A percentile compares a stretch with the other conserved stretches of the same genome.
Evolutionary conservation across 345 rosid genomes (phyloP).

Genomic region (Cardamine resedifolia): DNA sequence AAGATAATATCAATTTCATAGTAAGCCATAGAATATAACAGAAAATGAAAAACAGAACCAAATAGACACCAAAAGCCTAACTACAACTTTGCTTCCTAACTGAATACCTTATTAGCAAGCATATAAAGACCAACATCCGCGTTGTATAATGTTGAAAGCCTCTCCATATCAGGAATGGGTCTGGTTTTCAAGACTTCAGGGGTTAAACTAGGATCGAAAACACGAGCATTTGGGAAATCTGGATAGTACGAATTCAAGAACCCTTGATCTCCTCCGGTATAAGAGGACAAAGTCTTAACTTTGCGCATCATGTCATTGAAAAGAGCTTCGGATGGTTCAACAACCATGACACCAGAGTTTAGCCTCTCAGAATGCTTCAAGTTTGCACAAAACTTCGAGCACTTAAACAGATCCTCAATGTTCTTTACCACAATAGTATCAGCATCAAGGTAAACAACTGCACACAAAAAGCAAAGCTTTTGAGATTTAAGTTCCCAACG

Average conservation of each 20-base stretch:
- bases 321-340: slow-evolving; percentile 78
- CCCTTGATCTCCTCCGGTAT: slow-evolving; percentile 97
- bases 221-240: slow-evolving; percentile 77
- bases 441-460: slow-evolving; percentile 94
- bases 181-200: slow-evolving; percentile 55
- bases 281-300: slow-evolving; percentile 76
- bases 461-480: slow-evolving; percentile 26
- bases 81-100: not conserved
- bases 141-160: slow-evolving; percentile 86
- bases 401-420: slow-evolving; percentile 83
- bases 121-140: slow-evolving; percentile 99
- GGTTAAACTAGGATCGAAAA: slow-evolving; percentile 74
- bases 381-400: slow-evolving; percentile 86
- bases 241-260: slow-evolving; percentile 82
- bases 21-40: not conserved
- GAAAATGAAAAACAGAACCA: not conserved
- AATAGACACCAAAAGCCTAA: slow-evolving; percentile 6
- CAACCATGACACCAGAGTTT: slow-evolving; percentile 97
- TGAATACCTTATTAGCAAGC: slow-evolving; percentile 92
- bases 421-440: slow-evolving; percentile 93
- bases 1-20: not conserved
- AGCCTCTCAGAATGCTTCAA: slow-evolving; percentile 95
- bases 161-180: slow-evolving; percentile 77
- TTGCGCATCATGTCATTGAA: slow-evolving; percentile 85
- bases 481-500: not conserved